Conservation (phyloP, 2,329 filamentous ascomycete genomes). For the Colletotrichum agaves region DNA sequence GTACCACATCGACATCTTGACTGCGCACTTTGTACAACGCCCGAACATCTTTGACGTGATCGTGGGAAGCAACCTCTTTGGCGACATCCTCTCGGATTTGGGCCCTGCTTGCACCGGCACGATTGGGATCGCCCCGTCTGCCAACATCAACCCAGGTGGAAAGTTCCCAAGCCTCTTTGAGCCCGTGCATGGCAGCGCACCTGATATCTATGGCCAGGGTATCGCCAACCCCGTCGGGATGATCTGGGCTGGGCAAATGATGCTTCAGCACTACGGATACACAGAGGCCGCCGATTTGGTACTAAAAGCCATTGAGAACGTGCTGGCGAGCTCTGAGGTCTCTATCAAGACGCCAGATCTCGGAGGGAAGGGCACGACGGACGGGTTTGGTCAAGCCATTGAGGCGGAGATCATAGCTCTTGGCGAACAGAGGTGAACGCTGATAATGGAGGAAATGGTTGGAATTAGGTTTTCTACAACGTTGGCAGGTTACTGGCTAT, state of each 20-base stretch:
- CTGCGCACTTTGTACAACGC: constrained; percentile 70
- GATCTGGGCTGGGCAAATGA: constrained; percentile 78
- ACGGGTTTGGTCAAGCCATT: constrained; percentile 40
- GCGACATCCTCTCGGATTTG: constrained; percentile 76
- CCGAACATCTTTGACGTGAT: constrained; percentile 70
- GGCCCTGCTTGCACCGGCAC: constrained; percentile 76
- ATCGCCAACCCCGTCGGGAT: constrained; percentile 79
- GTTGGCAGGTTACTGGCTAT: too few relatives aligned
- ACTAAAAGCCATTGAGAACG: constrained; percentile 70
- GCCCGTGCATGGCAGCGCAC: constrained; percentile 79
- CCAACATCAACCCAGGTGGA: constrained; percentile 71
- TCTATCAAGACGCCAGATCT: constrained; percentile 46
- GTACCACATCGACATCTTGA: constrained; percentile 76
- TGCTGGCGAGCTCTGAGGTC: constrained; percentile 60
- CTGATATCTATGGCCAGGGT: constrained; percentile 78
- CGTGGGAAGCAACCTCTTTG: constrained; percentile 70
- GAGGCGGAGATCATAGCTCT: constrained; percentile 39
- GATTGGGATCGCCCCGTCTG: constrained; percentile 78
- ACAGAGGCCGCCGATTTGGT: constrained; percentile 59
- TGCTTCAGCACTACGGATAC: constrained; percentile 72
- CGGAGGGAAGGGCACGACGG: constrained; percentile 44
- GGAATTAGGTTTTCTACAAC: too few relatives aligned
- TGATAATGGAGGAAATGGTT: background rate
- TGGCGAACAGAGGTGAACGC: background rate
- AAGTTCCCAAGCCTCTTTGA: constrained; percentile 69